Evolutionary conservation across 176 grass and related monocot genomes (phyloP).

Genomic region (Phyllostachys edulis): DNA sequence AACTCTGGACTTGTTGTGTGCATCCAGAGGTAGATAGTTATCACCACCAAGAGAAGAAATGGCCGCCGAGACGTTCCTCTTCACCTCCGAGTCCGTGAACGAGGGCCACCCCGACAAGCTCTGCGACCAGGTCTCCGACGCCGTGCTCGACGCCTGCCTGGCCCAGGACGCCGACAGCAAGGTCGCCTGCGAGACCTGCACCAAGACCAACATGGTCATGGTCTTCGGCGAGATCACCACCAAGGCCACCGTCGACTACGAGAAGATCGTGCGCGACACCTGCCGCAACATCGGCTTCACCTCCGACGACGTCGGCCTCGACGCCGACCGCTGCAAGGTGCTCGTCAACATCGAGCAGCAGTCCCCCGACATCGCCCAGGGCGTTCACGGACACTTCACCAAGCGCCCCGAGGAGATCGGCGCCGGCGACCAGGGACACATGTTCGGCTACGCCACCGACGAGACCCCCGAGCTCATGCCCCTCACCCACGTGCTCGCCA

Average conservation of each 20-base stretch:
- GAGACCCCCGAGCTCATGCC: conserved; percentile 78
- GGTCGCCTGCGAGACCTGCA: conserved; percentile 86
- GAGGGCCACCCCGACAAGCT: conserved; percentile 81
- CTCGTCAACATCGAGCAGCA: conserved; percentile 83
- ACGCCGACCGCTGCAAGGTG: conserved; percentile 67
- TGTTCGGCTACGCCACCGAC: conserved; percentile 73
- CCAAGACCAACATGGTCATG: conserved; percentile 98
- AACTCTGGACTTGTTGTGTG: background rate
- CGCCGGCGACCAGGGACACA: conserved; percentile 71
- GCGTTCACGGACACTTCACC: conserved; percentile 69
- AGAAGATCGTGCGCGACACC: conserved; percentile 94
- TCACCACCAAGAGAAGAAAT: conserved; percentile 13
- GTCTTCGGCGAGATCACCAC: conserved; percentile 93
- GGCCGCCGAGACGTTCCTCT: conserved; percentile 64
- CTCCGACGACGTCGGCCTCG: conserved; percentile 67
- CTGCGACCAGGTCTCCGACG: conserved; percentile 71
- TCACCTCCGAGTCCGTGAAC: conserved; percentile 75
- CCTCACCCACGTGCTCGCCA: conserved; percentile 69
- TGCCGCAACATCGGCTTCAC: conserved; percentile 68
- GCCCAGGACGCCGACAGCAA: conserved; percentile 71
- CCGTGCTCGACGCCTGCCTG: conserved; percentile 57
- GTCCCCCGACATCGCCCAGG: conserved; percentile 76
- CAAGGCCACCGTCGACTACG: conserved; percentile 78
- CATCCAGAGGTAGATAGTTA: conserved; percentile 20
- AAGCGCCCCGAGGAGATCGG: conserved; percentile 70